Conservation (phyloP, 1,139 yeast species). For the Yamadazyma oceani region DNA sequence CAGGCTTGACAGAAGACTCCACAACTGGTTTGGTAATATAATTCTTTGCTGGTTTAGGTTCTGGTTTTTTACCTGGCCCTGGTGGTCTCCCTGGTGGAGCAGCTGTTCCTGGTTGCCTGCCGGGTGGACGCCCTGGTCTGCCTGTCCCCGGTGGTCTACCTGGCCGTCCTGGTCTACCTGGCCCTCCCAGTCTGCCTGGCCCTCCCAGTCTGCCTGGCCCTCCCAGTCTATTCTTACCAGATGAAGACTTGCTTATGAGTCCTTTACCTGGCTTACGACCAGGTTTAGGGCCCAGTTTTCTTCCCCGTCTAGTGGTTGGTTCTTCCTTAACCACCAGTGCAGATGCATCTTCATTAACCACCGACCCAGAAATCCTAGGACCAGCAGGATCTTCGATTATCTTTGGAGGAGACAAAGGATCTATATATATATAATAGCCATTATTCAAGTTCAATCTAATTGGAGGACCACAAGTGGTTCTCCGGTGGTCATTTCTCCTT, state of each 20-base stretch:
- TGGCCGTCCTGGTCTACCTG: not conserved
- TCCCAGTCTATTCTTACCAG: not conserved
- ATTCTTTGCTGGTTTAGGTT: not conserved
- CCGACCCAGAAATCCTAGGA: no score
- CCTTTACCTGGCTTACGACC: no score
- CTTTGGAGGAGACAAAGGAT: constrained; percentile 31
- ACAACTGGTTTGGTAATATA: not conserved
- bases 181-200: not conserved
- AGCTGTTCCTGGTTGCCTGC: not conserved
- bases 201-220: not conserved
- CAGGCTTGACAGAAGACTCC: no score
- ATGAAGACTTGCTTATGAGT: no score
- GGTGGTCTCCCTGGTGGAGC: not conserved
- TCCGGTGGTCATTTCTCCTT: constrained; percentile 21
- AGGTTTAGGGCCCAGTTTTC: no score
- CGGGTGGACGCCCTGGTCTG: no score
- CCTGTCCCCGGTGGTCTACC: not conserved
- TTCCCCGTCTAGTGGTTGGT: no score
- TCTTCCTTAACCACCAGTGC: no score
- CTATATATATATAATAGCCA: constrained; percentile 30
- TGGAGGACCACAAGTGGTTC: constrained; percentile 23
- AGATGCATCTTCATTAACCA: no score
- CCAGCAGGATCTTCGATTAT: constrained; percentile 5
- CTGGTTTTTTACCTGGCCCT: not conserved
- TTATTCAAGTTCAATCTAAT: constrained; percentile 29